Conservation (phyloP, 2,329 filamentous ascomycete genomes). For the Aspergillus tanneri region DNA sequence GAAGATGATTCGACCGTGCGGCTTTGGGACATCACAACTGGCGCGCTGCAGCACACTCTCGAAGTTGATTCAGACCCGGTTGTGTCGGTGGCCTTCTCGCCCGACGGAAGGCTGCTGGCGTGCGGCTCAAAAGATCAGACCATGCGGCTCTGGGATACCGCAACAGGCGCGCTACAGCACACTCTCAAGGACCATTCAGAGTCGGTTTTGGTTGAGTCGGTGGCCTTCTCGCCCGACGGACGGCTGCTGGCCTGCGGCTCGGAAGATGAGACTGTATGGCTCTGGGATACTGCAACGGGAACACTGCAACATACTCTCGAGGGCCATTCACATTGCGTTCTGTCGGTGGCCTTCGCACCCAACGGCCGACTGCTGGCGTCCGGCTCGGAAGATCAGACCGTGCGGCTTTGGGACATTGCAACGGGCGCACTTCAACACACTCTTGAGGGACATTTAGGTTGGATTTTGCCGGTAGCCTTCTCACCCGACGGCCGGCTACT, state of each 20-base stretch:
- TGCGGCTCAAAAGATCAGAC: background rate
- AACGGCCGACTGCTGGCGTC: background rate
- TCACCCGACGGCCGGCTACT: constrained; percentile 21
- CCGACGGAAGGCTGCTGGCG: background rate
- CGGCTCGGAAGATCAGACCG: constrained; percentile 5
- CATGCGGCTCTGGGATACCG: background rate
- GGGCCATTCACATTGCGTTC: background rate
- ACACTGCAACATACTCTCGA: background rate
- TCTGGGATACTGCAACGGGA: background rate
- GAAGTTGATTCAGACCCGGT: background rate
- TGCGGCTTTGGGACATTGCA: constrained; percentile 12
- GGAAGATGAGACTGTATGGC: background rate
- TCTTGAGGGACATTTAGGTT: constrained; percentile 8
- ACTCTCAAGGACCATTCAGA: background rate
- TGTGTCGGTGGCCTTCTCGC: background rate
- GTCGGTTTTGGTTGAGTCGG: background rate
- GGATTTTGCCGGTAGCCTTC: constrained; percentile 11
- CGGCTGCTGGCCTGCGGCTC: background rate
- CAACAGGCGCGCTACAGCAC: background rate
- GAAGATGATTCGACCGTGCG: background rate
- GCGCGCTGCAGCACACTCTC: background rate
- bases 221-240: background rate
- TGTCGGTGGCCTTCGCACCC: background rate
- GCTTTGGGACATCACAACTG: background rate
- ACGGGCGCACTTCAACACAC: too few relatives aligned